phyloP scores from a whole-genome alignment of 495 filamentous ascomycete species.

The Xylaria longipes region DNA sequence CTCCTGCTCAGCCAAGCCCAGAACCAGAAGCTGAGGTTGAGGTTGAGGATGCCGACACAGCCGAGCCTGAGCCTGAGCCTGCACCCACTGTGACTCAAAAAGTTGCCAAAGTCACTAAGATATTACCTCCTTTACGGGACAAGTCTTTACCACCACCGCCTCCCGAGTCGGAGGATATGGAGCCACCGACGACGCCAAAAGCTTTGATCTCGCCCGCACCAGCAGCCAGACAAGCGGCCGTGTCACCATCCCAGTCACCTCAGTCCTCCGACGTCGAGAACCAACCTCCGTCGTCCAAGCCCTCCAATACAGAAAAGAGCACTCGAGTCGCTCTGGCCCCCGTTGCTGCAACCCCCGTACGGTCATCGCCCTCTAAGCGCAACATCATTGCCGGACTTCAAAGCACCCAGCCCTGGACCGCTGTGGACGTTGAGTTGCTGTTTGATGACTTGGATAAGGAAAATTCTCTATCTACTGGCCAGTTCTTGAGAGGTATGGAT shows the following conservation, averaged over 20 bases:
- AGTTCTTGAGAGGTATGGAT: slow-evolving; percentile 58
- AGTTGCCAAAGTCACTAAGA: slow-evolving; percentile 21
- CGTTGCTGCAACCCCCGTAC: slow-evolving; percentile 62
- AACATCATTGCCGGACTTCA: slow-evolving; percentile 63
- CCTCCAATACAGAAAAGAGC: slow-evolving; percentile 44
- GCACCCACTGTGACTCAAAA: slow-evolving; percentile 16
- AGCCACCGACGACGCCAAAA: slow-evolving; percentile 47
- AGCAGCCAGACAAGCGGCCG: slow-evolving; percentile 44
- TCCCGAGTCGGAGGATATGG: slow-evolving; percentile 31
- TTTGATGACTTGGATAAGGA: slow-evolving; percentile 67
- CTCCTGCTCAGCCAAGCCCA: background rate
- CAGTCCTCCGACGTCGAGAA: slow-evolving; percentile 86
- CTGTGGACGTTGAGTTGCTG: slow-evolving; percentile 72
- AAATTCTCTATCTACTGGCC: slow-evolving; percentile 40
- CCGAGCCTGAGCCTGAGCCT: slow-evolving; percentile 15
- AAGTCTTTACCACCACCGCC: slow-evolving; percentile 42
- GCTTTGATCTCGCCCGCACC: slow-evolving; percentile 36
- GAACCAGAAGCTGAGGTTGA: slow-evolving; percentile 14
- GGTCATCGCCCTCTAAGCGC: slow-evolving; percentile 68
- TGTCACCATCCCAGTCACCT: slow-evolving; percentile 67
- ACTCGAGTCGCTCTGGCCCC: slow-evolving; percentile 53
- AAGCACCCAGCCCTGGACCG: slow-evolving; percentile 71
- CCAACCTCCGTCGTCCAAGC: slow-evolving; percentile 69
- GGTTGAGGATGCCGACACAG: slow-evolving; percentile 19
- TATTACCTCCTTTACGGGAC: slow-evolving; percentile 30